Conservation (phyloP, 2,329 filamentous ascomycete species). For the Sphaerostilbella broomeana region DNA sequence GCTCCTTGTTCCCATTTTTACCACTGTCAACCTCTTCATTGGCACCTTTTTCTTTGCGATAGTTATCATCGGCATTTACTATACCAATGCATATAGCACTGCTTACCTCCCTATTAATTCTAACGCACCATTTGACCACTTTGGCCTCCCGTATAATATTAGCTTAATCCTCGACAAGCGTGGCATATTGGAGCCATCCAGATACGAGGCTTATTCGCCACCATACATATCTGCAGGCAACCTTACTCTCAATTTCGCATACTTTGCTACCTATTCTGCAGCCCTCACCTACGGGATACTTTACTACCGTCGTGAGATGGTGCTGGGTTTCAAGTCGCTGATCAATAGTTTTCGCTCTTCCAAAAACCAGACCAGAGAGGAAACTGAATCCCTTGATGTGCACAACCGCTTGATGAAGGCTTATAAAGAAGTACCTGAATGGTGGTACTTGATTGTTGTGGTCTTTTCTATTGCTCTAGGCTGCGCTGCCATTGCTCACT, state of each 20-base stretch:
- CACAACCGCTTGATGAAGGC: slow-evolving; percentile 41
- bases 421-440: slow-evolving; percentile 42
- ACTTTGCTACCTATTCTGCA: slow-evolving; percentile 36
- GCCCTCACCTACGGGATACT: slow-evolving; percentile 34
- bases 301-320: slow-evolving; percentile 34
- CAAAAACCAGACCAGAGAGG: slow-evolving; percentile 17
- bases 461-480: slow-evolving; percentile 28
- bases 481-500: slow-evolving; percentile 29
- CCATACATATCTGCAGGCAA: slow-evolving; percentile 34
- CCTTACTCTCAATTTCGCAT: slow-evolving; percentile 30
- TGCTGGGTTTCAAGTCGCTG: slow-evolving; percentile 12
- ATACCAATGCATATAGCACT: slow-evolving; percentile 29
- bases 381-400: slow-evolving; percentile 26
- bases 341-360: slow-evolving; percentile 4
- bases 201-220: slow-evolving; percentile 36
- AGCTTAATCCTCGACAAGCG: slow-evolving; percentile 25
- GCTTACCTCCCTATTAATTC: slow-evolving; percentile 36
- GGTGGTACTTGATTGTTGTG: slow-evolving; percentile 37
- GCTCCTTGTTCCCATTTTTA: slow-evolving; percentile 32
- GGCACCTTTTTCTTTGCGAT: slow-evolving; percentile 25
- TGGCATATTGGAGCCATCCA: slow-evolving; percentile 30
- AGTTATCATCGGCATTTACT: slow-evolving; percentile 26
- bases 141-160: slow-evolving; percentile 34
- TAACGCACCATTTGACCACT: slow-evolving; percentile 34
- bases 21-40: slow-evolving; percentile 28